Percentiles rank a stretch among this genome's conserved stretches.
phyloP scores from a whole-genome alignment of 1,139 yeast species.

The Geotrichum aggregatum region DNA sequence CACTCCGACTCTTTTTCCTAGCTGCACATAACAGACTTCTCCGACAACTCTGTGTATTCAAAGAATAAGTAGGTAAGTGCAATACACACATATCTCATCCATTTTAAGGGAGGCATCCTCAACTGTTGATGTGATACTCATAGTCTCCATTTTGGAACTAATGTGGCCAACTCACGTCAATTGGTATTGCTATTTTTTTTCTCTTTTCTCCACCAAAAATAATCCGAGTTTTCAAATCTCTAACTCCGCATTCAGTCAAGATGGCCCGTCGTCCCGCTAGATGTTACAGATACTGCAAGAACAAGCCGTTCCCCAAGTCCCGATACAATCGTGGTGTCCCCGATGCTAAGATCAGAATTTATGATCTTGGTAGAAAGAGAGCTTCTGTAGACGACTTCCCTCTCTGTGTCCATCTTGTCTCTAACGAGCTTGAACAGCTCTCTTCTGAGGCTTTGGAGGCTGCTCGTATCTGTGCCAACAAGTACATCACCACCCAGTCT shows the following conservation, averaged over 20 bases:
- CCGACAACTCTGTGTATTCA: neutral
- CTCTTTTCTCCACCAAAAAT: neutral
- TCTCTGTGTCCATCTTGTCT: conserved; percentile 96
- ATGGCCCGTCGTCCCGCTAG: conserved; percentile 99
- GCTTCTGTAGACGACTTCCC: conserved; percentile 99
- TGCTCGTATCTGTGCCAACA: conserved; percentile 99
- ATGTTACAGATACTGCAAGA: conserved; percentile 99
- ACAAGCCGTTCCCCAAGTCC: conserved; percentile 99
- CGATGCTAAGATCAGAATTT: conserved; percentile 98
- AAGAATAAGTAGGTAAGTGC: conserved; percentile 1
- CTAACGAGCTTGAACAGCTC: conserved; percentile 98
- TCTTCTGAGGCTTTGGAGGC: conserved; percentile 99
- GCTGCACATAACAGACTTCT: conserved; percentile 4
- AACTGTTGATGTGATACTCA: too few species aligned
- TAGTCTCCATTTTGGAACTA: too few species aligned
- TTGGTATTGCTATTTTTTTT: neutral
- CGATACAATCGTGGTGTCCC: conserved; percentile 99
- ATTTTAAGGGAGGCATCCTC: neutral
- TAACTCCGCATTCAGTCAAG: conserved; percentile 43
- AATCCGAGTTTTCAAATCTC: neutral
- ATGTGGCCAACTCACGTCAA: too few species aligned
- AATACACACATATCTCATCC: neutral
- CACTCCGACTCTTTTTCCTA: neutral
- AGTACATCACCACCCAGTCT: conserved; percentile 93
- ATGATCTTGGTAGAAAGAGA: conserved; percentile 99